A percentile compares a stretch with the other conserved stretches of the same genome.
Evolutionary conservation across 1,139 yeast species (phyloP).

Genomic region (Diutina sp.): DNA sequence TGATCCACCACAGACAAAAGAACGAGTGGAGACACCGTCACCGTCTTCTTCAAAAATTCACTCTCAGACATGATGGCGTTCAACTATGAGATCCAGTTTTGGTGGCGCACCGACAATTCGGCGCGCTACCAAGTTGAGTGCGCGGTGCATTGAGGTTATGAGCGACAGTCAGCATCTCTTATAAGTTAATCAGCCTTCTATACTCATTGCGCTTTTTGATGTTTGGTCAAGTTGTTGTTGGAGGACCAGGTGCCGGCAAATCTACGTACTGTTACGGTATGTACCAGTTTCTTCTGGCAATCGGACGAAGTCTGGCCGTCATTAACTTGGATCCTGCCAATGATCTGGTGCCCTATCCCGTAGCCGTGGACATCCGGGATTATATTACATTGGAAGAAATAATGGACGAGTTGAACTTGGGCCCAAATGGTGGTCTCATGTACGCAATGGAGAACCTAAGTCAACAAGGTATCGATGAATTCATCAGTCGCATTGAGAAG

Average conservation of each 20-base stretch:
- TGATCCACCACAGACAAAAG: slow-evolving; percentile 92
- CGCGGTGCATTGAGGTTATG: not conserved
- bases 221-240: slow-evolving; percentile 89
- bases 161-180: not conserved
- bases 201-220: not conserved
- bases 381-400: slow-evolving; percentile 78
- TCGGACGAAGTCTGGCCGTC: slow-evolving; percentile 77
- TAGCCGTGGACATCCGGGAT: slow-evolving; percentile 76
- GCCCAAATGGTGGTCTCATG: slow-evolving; percentile 94
- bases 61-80: not conserved
- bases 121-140: not conserved
- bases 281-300: slow-evolving; percentile 83
- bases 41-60: slow-evolving; percentile 38
- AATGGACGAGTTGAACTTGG: slow-evolving; percentile 69
- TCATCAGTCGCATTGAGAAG: slow-evolving; percentile 43
- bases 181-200: not conserved
- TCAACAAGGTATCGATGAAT: slow-evolving; percentile 34
- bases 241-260: slow-evolving; percentile 97
- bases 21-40: slow-evolving; percentile 91
- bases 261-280: slow-evolving; percentile 91
- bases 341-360: slow-evolving; percentile 64
- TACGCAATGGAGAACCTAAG: slow-evolving; percentile 64
- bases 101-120: not conserved
- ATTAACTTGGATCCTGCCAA: slow-evolving; percentile 94
- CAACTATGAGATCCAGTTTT: not conserved